Evolutionary conservation across 2,329 filamentous ascomycete species (phyloP).

Genomic region (Aspergillus bombycis): DNA sequence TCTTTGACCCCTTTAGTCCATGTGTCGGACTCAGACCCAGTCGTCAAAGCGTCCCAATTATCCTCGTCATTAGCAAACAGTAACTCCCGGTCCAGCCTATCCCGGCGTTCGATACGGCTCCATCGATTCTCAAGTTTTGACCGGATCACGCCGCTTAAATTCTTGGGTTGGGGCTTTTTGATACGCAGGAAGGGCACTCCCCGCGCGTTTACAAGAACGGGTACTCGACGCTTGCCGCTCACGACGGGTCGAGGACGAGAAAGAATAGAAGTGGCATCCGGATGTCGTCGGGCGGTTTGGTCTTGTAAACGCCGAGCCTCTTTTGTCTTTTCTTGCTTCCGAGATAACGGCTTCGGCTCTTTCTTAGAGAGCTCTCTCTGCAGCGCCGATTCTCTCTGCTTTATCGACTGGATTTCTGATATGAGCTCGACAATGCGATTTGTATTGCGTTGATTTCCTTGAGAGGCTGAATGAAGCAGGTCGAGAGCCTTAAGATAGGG

Average conservation of each 20-base stretch:
- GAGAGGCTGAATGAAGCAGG: conserved; percentile 38
- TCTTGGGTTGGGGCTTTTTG: conserved; percentile 48
- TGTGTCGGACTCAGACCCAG: conserved; percentile 19
- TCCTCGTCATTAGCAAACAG: conserved; percentile 46
- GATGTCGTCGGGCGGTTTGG: conserved; percentile 35
- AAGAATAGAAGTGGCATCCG: conserved; percentile 38
- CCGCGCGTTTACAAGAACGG: conserved; percentile 45
- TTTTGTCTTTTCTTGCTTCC: conserved; percentile 27
- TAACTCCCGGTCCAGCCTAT: conserved; percentile 33
- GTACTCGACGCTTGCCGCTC: conserved; percentile 43
- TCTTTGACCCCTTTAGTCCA: conserved; percentile 30
- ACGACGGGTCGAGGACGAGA: conserved; percentile 38
- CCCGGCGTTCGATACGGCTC: conserved; percentile 36
- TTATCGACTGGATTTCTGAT: conserved; percentile 25
- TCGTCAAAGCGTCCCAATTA: conserved; percentile 43
- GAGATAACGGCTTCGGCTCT: conserved; percentile 26
- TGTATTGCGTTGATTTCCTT: conserved; percentile 30
- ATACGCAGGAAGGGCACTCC: conserved; percentile 48
- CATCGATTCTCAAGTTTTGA: conserved; percentile 39
- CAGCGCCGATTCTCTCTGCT: conserved; percentile 23
- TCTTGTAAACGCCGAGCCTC: conserved; percentile 30
- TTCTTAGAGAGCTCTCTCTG: conserved; percentile 23
- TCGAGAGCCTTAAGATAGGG: conserved; percentile 37
- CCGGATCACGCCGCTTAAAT: conserved; percentile 41
- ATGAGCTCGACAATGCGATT: conserved; percentile 32